Conservation (phyloP, 2,329 filamentous ascomycete species). For the Fusarium succisae region DNA sequence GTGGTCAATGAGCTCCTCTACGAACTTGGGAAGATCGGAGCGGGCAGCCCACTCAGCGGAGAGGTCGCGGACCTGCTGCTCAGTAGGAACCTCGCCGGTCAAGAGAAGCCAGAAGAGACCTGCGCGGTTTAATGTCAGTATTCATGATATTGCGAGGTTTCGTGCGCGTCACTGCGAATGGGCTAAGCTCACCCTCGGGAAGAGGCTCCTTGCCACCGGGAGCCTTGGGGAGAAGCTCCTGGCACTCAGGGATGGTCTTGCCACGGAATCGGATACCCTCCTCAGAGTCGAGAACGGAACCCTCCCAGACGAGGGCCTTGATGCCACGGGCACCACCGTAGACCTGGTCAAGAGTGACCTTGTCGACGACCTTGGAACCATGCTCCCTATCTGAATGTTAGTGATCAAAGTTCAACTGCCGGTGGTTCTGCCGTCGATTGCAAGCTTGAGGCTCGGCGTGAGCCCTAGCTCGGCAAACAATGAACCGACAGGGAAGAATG, state of each 20-base stretch:
- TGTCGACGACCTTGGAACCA: slow-evolving; percentile 93
- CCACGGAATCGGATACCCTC: slow-evolving; percentile 99
- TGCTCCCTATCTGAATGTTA: slow-evolving; percentile 72
- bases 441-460: slow-evolving; percentile 18
- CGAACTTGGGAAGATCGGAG: slow-evolving; percentile 95
- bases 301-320: slow-evolving; percentile 98
- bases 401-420: slow-evolving; percentile 13
- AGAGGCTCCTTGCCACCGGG: slow-evolving; percentile 96
- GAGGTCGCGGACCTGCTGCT: slow-evolving; percentile 98
- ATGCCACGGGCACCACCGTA: slow-evolving; percentile 99
- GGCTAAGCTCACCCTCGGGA: slow-evolving; percentile 75
- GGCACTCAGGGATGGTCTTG: slow-evolving; percentile 99
- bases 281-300: slow-evolving; percentile 96
- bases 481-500: slow-evolving; percentile 25
- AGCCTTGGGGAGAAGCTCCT: slow-evolving; percentile 95
- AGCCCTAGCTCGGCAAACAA: slow-evolving; percentile 20
- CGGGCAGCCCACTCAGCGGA: slow-evolving; percentile 99
- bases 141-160: not conserved
- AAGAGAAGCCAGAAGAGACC: slow-evolving; percentile 99
- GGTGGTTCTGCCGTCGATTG: slow-evolving; percentile 3
- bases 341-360: slow-evolving; percentile 99
- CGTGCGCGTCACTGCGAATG: not conserved
- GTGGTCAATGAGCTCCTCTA: slow-evolving; percentile 99
- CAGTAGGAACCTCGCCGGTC: slow-evolving; percentile 95
- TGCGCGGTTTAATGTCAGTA: slow-evolving; percentile 45